Evolutionary conservation across 225 moss, liverwort and hornwort genomes (phyloP), one percentile per base, ranked within the genome.

Genomic region (Straminergon stramineum): DNA sequence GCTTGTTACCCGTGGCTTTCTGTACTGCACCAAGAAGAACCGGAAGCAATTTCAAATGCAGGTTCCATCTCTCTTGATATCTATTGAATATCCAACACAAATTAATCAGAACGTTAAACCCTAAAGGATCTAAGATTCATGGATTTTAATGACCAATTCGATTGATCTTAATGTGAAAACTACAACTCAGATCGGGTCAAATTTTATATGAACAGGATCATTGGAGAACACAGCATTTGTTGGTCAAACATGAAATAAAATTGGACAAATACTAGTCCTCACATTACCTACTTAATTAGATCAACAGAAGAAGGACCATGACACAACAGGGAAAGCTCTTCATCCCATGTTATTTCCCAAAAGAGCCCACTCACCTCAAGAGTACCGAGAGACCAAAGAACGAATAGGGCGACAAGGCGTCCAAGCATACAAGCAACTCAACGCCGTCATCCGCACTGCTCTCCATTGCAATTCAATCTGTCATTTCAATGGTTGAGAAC

Each of bases 61-160:
- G 60, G 80, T 95, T 93, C 96, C 96, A 96, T 90, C 91, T 93
- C 80, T 95, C 94, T 88, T 94, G 90, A 51, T 95, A 96, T 84
- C 96, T 96, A 92, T 67, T 9, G 11, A 63, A 23, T 73, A 88
- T 58, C 43, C 6, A 85, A 81, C 64, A 76, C 67, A 39, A 19
- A 28, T 6, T 78, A 15, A n/a, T 31, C 37, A 87, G 11, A 77
- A 14, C 30, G 13, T 28, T 39, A 51, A 62, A 13, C 30, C 65
- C 52, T 39, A 10, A 30, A 34, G 15, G 53, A 53, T 64, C 2
- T 34, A 63, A 19, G 8, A 37, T n/a, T 63, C 65, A 6, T n/a
- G 53, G 39, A 53, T 76, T 34, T 15, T 2, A 17, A 51, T 18
- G 51, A 26, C 62, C 35, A 37, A 74, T 51, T 86, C 11, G 17